phyloP scores from a whole-genome alignment of 108 stramenopile species.

The Skeletonema tropicum region DNA sequence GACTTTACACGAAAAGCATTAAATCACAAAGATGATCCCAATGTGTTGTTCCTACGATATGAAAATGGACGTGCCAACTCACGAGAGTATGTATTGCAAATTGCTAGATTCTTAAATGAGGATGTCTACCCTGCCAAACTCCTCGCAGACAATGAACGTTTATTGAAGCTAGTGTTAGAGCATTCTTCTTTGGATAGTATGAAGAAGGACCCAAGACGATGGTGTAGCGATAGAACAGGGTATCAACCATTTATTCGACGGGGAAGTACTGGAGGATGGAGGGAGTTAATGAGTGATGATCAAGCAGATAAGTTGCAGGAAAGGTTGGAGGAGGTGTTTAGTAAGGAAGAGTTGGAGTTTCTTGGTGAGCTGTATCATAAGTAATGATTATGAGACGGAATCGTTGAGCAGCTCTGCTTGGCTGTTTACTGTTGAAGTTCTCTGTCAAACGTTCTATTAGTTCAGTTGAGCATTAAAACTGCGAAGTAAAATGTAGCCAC shows the following conservation, averaged over 20 bases:
- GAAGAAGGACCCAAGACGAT: conserved; percentile 53
- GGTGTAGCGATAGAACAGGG: conserved; percentile 57
- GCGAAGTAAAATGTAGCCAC: no score
- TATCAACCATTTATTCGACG: conserved; percentile 58
- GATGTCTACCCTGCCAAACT: conserved; percentile 27
- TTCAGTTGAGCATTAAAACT: no score
- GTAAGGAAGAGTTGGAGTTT: conserved; percentile 29
- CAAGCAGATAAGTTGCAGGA: conserved; percentile 44
- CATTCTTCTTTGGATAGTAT: conserved; percentile 56
- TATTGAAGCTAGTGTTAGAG: conserved; percentile 49
- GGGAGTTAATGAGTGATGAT: conserved; percentile 47
- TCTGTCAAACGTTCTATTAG: no score
- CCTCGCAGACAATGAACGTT: conserved; percentile 34
- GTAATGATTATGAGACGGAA: background rate
- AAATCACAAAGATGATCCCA: conserved; percentile 52
- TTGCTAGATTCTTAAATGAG: conserved; percentile 52
- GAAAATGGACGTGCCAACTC: conserved; percentile 42
- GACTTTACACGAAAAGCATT: conserved; percentile 38
- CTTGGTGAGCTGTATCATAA: conserved; percentile 45
- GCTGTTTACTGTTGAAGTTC: no score
- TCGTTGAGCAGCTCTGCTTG: no score
- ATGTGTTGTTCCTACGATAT: conserved; percentile 54
- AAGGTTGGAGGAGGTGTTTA: conserved; percentile 37
- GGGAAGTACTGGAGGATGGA: conserved; percentile 57
- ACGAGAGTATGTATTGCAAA: conserved; percentile 39